These are phyloP conservation scores for Schwanniomyces vanrijiae DNA, from an alignment of 805 yeast genomes.

Conservation along the genomic window DNA sequence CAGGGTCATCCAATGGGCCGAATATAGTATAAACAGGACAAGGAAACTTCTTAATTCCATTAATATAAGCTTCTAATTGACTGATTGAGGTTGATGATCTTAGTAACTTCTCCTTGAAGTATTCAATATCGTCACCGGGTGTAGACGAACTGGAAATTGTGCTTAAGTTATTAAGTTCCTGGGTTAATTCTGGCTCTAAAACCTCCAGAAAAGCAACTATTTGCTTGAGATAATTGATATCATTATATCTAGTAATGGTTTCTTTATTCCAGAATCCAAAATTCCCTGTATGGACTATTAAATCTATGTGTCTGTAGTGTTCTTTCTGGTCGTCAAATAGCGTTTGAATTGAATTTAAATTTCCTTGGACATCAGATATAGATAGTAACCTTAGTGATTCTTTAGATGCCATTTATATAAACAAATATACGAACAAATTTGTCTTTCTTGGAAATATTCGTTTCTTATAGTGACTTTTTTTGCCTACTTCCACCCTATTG, in stretches of 20 bases:
- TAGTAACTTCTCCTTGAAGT: constrained; percentile 10
- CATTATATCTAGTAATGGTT: constrained; percentile 51
- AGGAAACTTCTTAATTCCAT: constrained; percentile 40
- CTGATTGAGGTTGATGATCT: constrained; percentile 9
- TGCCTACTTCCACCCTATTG: neutral
- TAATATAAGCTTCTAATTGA: constrained; percentile 19
- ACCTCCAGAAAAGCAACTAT: constrained; percentile 67
- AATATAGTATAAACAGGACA: constrained; percentile 77
- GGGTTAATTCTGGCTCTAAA: constrained; percentile 47
- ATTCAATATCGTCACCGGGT: constrained; percentile 6
- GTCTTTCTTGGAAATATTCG: neutral
- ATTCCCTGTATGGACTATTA: constrained; percentile 71
- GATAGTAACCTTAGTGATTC: constrained; percentile 15
- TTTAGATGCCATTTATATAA: constrained; percentile 2
- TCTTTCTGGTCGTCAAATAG: constrained; percentile 11
- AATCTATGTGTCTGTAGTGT: constrained; percentile 13
- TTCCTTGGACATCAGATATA: constrained; percentile 31
- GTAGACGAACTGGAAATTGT: constrained; percentile 13
- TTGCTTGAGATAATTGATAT: constrained; percentile 58
- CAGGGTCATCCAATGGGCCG: constrained; percentile 75
- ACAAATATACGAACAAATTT: neutral
- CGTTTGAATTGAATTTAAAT: constrained; percentile 16
- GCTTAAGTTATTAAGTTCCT: constrained; percentile 53
- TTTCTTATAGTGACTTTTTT: neutral
- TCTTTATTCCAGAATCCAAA: constrained; percentile 72